These are phyloP conservation scores for Hyaloscypha hepaticicola DNA, from an alignment of 495 filamentous ascomycete species.

Conservation along the genomic window DNA sequence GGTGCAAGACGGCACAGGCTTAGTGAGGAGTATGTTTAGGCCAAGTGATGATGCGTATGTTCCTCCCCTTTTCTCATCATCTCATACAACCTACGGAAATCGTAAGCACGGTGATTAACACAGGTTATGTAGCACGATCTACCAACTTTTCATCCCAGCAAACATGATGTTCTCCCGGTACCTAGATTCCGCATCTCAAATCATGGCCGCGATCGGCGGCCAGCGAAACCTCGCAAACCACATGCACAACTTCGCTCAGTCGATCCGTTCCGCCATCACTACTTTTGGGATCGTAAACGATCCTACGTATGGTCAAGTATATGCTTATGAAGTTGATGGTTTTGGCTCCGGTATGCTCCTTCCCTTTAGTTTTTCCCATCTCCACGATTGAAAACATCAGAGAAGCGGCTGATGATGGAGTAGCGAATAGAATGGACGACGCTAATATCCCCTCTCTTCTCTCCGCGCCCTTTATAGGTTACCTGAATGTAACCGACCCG, in stretches of 20 bases:
- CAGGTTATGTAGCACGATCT: slow-evolving; percentile 36
- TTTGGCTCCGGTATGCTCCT: slow-evolving; percentile 41
- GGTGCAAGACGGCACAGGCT: slow-evolving; percentile 53
- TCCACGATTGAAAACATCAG: neutral
- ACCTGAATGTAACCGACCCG: slow-evolving; percentile 44
- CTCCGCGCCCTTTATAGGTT: slow-evolving; percentile 54
- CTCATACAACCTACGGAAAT: neutral
- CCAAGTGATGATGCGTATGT: slow-evolving; percentile 59
- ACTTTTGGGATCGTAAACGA: slow-evolving; percentile 49
- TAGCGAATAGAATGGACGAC: slow-evolving; percentile 47
- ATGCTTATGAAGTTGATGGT: slow-evolving; percentile 62
- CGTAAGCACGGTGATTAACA: neutral
- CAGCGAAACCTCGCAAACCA: slow-evolving; percentile 40
- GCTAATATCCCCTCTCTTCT: slow-evolving; percentile 62
- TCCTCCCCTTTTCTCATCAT: too few species aligned
- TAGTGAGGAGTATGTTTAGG: slow-evolving; percentile 62
- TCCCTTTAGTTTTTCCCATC: slow-evolving; percentile 53
- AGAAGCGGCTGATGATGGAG: neutral
- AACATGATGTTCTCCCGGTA: slow-evolving; percentile 70
- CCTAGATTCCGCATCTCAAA: slow-evolving; percentile 45
- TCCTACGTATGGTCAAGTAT: slow-evolving; percentile 48
- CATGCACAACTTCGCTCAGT: slow-evolving; percentile 48
- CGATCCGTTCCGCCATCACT: slow-evolving; percentile 49
- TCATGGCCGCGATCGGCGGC: slow-evolving; percentile 46
- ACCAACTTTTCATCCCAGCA: slow-evolving; percentile 59